Evolutionary conservation across 345 rosid genomes (phyloP), one percentile per base, ranked within the genome.

Genomic region (Salix exigua): DNA sequence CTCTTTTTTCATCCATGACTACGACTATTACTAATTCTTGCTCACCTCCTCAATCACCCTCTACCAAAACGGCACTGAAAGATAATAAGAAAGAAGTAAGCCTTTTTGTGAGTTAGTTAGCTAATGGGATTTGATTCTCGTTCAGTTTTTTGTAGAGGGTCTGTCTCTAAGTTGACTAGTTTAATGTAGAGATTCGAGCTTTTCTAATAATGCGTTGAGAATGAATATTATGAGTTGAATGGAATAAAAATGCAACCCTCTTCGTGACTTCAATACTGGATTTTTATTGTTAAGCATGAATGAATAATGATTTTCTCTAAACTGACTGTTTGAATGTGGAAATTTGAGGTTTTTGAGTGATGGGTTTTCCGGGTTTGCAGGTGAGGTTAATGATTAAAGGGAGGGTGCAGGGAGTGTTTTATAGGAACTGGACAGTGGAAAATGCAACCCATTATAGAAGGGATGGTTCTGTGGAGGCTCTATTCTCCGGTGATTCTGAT

Each of bases 361-460:
- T 38, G 75, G 73, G 64, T 19, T 31, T 51, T 17, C 40, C 74
- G 74, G 71, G 74, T 62, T 50, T 80, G 88, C 83, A 93, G 97
- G 91, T 85, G 81, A 88, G 96, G 84, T 75, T 83, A 42, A 82
- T 85, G 86, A 77, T 93, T 35, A 92, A 91, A 82, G 98, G 99
- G 70, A 88, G 89, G 76, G 98, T 95, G 37, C 98, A 96, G 40
- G 98, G 98, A 58, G 97, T 96, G 44, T 96, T 94, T 72, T 93
- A 93, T 78, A 88, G 96, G 78, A 85, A 91, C 84, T 93, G 98
- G 98, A 91, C 94, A 6, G 78, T 91, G 23, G 96, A 90, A 77
- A 91, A 89, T 64, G 98, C 98, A 0, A 82, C 78, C 40, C 88
- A 87, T 72, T 84, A 93, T 80, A 85, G 88, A 71, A 91, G 92